These are phyloP conservation scores for Verticillium dahliae DNA, from an alignment of 2,329 filamentous ascomycete species.

Conservation along the genomic window DNA sequence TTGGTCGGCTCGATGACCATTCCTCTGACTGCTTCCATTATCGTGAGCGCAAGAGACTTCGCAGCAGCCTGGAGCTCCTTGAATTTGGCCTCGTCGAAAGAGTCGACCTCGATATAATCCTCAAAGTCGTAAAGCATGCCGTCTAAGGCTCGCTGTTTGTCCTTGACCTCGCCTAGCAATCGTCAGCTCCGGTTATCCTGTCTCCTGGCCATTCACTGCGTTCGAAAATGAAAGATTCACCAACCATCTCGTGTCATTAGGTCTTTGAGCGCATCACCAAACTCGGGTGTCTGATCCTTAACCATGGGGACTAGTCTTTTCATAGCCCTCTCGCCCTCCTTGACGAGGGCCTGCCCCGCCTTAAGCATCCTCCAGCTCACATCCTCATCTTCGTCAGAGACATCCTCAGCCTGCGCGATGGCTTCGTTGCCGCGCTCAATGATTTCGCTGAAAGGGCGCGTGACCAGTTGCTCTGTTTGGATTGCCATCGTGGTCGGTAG, in stretches of 20 bases:
- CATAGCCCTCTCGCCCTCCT: slow-evolving; percentile 28
- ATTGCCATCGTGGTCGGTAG: background rate
- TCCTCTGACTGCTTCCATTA: slow-evolving; percentile 19
- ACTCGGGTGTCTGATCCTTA: slow-evolving; percentile 25
- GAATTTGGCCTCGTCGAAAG: slow-evolving; percentile 43
- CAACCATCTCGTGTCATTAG: slow-evolving; percentile 26
- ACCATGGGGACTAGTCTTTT: slow-evolving; percentile 29
- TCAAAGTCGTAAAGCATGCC: slow-evolving; percentile 44
- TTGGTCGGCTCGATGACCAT: slow-evolving; percentile 13
- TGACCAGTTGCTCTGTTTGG: background rate
- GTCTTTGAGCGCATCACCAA: slow-evolving; percentile 27
- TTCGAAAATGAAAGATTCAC: background rate
- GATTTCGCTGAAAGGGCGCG: slow-evolving; percentile 27
- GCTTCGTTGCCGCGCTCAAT: slow-evolving; percentile 28
- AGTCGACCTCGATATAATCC: slow-evolving; percentile 41
- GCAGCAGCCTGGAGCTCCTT: slow-evolving; percentile 37
- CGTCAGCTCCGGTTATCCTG: background rate
- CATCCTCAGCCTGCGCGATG: slow-evolving; percentile 22
- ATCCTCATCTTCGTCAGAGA: slow-evolving; percentile 14
- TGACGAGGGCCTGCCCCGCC: slow-evolving; percentile 24
- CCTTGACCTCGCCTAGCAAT: background rate
- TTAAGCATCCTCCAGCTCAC: slow-evolving; percentile 21
- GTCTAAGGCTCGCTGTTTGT: slow-evolving; percentile 21
- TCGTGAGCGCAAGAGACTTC: slow-evolving; percentile 29
- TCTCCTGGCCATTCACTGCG: background rate